Percentiles rank a stretch among this genome's conserved stretches.
These are phyloP conservation scores for Mycena alexandri DNA, from an alignment of 768 basidiomycete species.

Conservation along the genomic window DNA sequence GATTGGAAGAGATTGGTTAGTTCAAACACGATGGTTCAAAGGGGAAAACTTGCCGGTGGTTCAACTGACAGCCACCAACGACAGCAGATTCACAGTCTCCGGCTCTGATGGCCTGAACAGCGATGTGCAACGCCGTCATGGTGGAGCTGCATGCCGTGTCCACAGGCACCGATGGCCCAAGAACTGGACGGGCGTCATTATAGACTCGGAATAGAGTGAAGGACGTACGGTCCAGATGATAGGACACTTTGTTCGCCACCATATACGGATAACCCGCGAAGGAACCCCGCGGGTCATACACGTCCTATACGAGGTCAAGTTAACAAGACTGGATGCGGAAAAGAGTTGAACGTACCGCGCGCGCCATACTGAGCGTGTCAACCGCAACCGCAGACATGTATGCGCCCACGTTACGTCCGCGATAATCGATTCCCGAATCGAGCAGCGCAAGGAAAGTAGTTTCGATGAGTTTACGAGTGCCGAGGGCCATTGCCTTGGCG, in stretches of 20 bases:
- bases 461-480: conserved; percentile 47
- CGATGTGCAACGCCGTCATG: conserved; percentile 53
- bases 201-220: too few relatives aligned
- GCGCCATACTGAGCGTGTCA: not conserved
- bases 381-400: conserved; percentile 48
- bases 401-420: conserved; percentile 54
- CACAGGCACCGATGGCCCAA: conserved; percentile 51
- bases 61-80: conserved; percentile 50
- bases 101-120: conserved; percentile 48
- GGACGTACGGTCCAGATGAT: conserved; percentile 34
- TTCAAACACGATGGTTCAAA: not conserved
- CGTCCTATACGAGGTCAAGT: conserved; percentile 26
- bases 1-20: too few relatives aligned
- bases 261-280: conserved; percentile 41
- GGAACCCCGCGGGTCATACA: conserved; percentile 37
- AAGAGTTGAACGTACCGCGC: not conserved
- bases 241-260: conserved; percentile 46
- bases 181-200: too few relatives aligned
- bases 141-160: conserved; percentile 57
- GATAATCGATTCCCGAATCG: conserved; percentile 59
- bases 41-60: conserved; percentile 39
- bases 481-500: conserved; percentile 46
- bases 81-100: conserved; percentile 55
- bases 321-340: not conserved
- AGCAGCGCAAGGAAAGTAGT: conserved; percentile 50